Evolutionary conservation across 129 eudicot species (phyloP), one percentile per base, ranked within the genome.

Genomic region (Saussurea involucrata): DNA sequence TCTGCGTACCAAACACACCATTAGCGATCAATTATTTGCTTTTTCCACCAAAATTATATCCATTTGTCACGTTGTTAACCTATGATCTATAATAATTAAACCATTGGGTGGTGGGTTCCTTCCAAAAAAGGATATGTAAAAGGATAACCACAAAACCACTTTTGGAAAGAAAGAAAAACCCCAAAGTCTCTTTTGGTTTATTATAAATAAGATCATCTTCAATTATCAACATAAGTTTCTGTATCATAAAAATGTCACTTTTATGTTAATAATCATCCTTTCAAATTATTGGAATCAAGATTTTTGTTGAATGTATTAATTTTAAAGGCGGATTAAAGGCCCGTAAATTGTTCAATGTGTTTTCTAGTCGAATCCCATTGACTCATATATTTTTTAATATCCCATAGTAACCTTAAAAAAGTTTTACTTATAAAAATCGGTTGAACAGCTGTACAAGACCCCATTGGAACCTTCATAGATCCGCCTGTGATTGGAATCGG

Each of bases 121-220:
- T 79, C 71, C 1, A 27, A 1, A 27, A 27, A n/a, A 3, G 65
- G 25, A 60, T 20, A n/a, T 33, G 36, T 21, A 75, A 22, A 67
- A 67, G 68, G 74, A 77, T 77, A 77, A 68, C 81, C 33, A 77
- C 21, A 68, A 77, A 72, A 31, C 28, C 68, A 53, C 57, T 73
- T 68, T 76, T 77, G 57, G 13, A 22, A 53, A 31, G 17, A 40
- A 53, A 28, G n/a, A 76, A 21, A 44, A 15, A 32, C 25, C 74
- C 57, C 69, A 69, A 67, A 46, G 34, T 34, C 53, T 76, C 65
- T 15, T 71, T 71, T n/a, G 66, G 36, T 28, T 49, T 7, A 71
- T 49, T 27, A 18, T 27, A 18, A 2, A 31, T 27, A 49, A 8
- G 18, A 20, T 46, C 33, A 42, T 46, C 80, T 42, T 42, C n/a